phyloP scores from a whole-genome alignment of 208 protist genomes.

The Tritrichomonas foetus region DNA sequence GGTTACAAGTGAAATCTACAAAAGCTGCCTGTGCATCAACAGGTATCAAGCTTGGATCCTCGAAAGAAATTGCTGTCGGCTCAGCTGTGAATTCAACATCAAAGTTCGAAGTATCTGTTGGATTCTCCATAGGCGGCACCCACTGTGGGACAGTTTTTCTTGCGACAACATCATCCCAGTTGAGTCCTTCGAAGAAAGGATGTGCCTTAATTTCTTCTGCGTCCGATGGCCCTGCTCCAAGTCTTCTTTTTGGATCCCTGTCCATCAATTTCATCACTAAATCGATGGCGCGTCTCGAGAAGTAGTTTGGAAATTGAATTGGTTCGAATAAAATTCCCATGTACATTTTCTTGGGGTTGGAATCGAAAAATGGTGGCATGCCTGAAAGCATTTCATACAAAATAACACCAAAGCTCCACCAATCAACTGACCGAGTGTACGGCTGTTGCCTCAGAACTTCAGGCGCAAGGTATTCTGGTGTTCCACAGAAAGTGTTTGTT shows the following conservation, averaged over 20 bases:
- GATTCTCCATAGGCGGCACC: background rate
- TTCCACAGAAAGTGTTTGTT: slow-evolving; percentile 35
- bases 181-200: slow-evolving; percentile 45
- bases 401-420: too few relatives aligned
- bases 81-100: background rate
- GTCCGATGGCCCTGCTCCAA: slow-evolving; percentile 47
- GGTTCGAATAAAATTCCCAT: slow-evolving; percentile 60
- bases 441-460: background rate
- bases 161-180: slow-evolving; percentile 41
- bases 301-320: slow-evolving; percentile 53
- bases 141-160: background rate
- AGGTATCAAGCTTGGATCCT: background rate
- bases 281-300: slow-evolving; percentile 51
- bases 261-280: slow-evolving; percentile 51
- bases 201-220: slow-evolving; percentile 57
- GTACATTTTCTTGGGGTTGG: slow-evolving; percentile 56
- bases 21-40: background rate
- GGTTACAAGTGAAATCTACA: background rate
- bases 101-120: background rate
- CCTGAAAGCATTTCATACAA: too few relatives aligned
- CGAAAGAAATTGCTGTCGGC: background rate
- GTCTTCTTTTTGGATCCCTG: slow-evolving; percentile 46
- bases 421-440: background rate
- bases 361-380: background rate
- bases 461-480: slow-evolving; percentile 4